Percentiles rank a stretch among this genome's conserved stretches.
These are phyloP conservation scores for Simmondsia chinensis DNA, from an alignment of 148 eudicot genomes.

Conservation along the genomic window DNA sequence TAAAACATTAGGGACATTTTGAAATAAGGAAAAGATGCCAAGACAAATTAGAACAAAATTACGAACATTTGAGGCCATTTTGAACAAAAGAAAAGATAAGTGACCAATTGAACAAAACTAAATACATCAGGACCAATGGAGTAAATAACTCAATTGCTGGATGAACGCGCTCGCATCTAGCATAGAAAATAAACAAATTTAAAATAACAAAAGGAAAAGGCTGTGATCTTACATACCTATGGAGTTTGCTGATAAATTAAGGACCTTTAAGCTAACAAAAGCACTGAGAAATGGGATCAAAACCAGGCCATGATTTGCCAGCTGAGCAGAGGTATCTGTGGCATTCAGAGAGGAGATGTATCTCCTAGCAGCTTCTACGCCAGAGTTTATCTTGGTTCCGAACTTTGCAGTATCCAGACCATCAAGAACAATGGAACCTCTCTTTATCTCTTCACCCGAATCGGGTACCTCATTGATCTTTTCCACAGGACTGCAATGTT, in stretches of 20 bases:
- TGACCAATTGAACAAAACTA: too few species aligned
- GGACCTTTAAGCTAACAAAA: conserved; percentile 68
- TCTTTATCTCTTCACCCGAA: conserved; percentile 11
- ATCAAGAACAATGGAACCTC: conserved; percentile 16
- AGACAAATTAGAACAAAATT: too few species aligned
- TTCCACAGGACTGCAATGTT: conserved; percentile 50
- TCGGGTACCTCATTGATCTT: conserved; percentile 24
- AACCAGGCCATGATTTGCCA: conserved; percentile 85
- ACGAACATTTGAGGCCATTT: too few species aligned
- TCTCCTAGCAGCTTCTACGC: conserved; percentile 67
- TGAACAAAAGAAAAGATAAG: too few species aligned
- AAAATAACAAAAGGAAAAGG: neutral
- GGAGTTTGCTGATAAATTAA: conserved; percentile 82
- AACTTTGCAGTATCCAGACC: conserved; percentile 17
- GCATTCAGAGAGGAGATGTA: conserved; percentile 73
- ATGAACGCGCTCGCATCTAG: too few species aligned
- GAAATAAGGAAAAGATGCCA: too few species aligned
- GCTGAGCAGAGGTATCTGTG: conserved; percentile 54
- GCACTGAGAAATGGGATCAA: conserved; percentile 84
- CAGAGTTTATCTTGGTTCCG: conserved; percentile 40
- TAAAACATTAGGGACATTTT: too few species aligned
- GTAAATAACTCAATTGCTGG: too few species aligned
- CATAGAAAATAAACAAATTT: neutral
- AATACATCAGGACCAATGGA: too few species aligned
- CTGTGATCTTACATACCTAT: conserved; percentile 47